Conservation (phyloP, 352 stramenopile species). For the Phytopythium ostracodes region DNA sequence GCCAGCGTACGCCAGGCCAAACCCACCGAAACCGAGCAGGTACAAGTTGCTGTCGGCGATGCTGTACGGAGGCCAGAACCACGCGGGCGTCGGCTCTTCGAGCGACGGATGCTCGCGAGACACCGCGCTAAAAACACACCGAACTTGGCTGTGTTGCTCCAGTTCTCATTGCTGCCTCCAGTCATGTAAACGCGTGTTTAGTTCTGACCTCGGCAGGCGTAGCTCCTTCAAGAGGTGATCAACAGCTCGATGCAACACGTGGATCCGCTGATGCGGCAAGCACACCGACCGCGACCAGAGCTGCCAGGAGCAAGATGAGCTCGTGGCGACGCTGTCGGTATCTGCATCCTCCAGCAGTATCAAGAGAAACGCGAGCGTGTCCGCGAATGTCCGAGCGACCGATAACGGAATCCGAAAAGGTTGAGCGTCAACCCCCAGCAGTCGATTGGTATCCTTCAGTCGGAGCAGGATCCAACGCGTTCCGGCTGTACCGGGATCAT, state of each 20-base stretch:
- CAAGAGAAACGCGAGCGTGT: not conserved
- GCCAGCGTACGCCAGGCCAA: not conserved
- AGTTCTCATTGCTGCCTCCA: constrained; percentile 4
- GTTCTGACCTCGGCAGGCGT: not conserved
- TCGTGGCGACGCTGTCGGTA: not conserved
- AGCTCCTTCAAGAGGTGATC: not conserved
- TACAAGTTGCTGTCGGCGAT: constrained; percentile 7
- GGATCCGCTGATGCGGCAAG: not conserved
- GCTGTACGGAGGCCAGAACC: constrained; percentile 14
- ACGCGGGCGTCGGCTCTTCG: constrained; percentile 7
- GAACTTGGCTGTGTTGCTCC: not conserved
- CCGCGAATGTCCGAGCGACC: not conserved
- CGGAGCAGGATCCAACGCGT: constrained; percentile 1
- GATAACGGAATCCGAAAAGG: not conserved
- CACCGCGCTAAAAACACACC: not conserved
- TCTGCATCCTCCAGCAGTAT: not conserved
- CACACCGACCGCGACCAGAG: not conserved
- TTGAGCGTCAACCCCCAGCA: not conserved
- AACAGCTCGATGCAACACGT: not conserved
- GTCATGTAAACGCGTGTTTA: not conserved
- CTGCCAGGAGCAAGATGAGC: too few species aligned
- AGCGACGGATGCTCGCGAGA: constrained; percentile 3
- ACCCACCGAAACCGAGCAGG: constrained; percentile 9
- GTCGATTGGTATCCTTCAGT: not conserved
- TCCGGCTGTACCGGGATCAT: not conserved